Conservation (phyloP, 495 filamentous ascomycete species). For the Podospora pseudopauciseta region DNA sequence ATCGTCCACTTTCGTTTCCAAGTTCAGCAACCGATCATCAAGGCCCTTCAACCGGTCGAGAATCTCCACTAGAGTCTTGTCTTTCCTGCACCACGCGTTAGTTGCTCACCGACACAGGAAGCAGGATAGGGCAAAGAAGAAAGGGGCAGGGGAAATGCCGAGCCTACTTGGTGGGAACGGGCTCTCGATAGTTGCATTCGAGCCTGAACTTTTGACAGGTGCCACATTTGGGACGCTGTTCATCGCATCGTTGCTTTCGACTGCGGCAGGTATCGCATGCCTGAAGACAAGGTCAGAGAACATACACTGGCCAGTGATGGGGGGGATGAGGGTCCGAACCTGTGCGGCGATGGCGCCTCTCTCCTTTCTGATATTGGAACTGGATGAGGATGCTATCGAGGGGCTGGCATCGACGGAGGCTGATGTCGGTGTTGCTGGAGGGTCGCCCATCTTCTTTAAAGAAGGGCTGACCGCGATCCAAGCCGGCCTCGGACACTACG, state of each 20-base stretch:
- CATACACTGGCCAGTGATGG: not conserved
- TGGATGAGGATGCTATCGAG: conserved; percentile 4
- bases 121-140: not conserved
- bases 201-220: conserved; percentile 49
- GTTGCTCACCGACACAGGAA: not conserved
- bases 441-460: conserved; percentile 20
- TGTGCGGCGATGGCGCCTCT: conserved; percentile 49
- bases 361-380: conserved; percentile 36
- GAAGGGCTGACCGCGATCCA: not conserved
- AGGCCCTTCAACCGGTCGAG: conserved; percentile 52
- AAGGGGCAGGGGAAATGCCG: conserved; percentile 11
- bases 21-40: conserved; percentile 45
- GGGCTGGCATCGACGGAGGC: conserved; percentile 9
- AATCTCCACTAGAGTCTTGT: conserved; percentile 59
- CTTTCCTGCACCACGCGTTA: conserved; percentile 46
- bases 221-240: conserved; percentile 75
- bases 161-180: conserved; percentile 61
- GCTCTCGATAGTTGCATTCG: conserved; percentile 58
- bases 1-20: conserved; percentile 50
- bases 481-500: conserved; percentile 1
- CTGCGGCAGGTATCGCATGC: conserved; percentile 79
- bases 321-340: conserved; percentile 23
- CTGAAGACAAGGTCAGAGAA: conserved; percentile 26
- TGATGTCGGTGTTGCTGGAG: conserved; percentile 16
- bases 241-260: conserved; percentile 89